Base-by-base conservation (phyloP, 2,329 filamentous ascomycete species). In the Aspergillus sp. region DNA sequence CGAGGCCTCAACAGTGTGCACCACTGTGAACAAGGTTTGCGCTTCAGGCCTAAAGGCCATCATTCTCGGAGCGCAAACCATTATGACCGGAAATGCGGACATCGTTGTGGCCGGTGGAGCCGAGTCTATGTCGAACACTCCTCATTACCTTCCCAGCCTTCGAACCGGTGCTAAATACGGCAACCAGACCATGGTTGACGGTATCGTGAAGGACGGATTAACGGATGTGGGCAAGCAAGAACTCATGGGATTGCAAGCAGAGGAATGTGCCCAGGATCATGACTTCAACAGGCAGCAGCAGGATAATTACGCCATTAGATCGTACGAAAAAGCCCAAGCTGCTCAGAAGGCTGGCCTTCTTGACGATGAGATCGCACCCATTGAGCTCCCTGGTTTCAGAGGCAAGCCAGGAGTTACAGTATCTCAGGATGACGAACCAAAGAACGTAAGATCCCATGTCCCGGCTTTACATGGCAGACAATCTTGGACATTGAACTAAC, bases 1-100 rank as follows among this genome's bases (percentile, higher is more conserved):
- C 64, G 80, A 87, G 55, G 84, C 96, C 63, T 84, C 84, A 55
- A 90, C 90, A 64, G 85, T 96, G 67, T 90, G 89, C 79, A 99
- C 95, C 46, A 96, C 93, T 52, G 86, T 99, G 73, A 99, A 99
- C 88, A 99, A 99, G 83, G 95, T 99, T 74, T 99, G 95, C 84
- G 95, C 95, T 64, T 97, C 93, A 9, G 88, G 89, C 45, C 82
- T 97, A 74, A 99, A 99, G 83, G 91, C 95, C 67, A 89, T 99
- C 73, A 91, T 96, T 65, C 84, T 99, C 60, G 95, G 90, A 67
- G 91, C 93, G 52, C 95, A 98, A 79, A 97, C 93, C 69, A 99
- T 99, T 81, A 92, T 98, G 76, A 96, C 93, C 54, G 93, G 95
- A 67, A 96, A 91, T 74, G 93, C 93, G 64, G 88, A 91, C 68